These are phyloP conservation scores for Buxus sempervirens DNA, from an alignment of 164 flowering plant genomes.

Conservation along the genomic window DNA sequence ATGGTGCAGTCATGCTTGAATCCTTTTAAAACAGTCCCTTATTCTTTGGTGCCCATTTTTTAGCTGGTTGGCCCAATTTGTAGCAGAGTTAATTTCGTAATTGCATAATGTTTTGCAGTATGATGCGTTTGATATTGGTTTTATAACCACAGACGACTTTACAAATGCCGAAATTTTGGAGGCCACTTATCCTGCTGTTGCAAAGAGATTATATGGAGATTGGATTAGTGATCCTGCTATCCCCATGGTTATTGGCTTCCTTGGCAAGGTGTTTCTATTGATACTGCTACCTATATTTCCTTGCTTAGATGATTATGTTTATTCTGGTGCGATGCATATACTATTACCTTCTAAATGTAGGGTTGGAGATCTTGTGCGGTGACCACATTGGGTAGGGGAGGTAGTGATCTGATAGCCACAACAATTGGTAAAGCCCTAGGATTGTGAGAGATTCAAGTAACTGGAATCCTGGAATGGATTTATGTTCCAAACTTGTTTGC, in stretches of 20 bases:
- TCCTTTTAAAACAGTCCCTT: background rate
- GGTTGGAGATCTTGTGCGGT: conserved; percentile 60
- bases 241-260: conserved; percentile 75
- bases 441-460: conserved; percentile 61
- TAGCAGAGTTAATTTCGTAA: background rate
- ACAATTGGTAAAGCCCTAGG: conserved; percentile 72
- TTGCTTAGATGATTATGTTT: background rate
- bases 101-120: conserved; percentile 43
- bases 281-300: background rate
- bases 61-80: background rate
- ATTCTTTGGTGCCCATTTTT: background rate
- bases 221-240: conserved; percentile 67
- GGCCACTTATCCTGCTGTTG: conserved; percentile 79
- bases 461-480: background rate
- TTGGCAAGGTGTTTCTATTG: conserved; percentile 50
- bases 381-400: conserved; percentile 72
- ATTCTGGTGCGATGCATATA: background rate
- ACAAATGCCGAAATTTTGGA: conserved; percentile 80
- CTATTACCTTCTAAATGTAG: conserved; percentile 21
- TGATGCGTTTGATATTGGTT: conserved; percentile 72
- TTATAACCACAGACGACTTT: conserved; percentile 77
- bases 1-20: background rate
- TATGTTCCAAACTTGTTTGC: too few relatives aligned
- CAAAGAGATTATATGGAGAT: conserved; percentile 56
- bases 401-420: conserved; percentile 78